Conservation (phyloP, 2,329 filamentous ascomycete genomes). For the Aspergillus persii region DNA sequence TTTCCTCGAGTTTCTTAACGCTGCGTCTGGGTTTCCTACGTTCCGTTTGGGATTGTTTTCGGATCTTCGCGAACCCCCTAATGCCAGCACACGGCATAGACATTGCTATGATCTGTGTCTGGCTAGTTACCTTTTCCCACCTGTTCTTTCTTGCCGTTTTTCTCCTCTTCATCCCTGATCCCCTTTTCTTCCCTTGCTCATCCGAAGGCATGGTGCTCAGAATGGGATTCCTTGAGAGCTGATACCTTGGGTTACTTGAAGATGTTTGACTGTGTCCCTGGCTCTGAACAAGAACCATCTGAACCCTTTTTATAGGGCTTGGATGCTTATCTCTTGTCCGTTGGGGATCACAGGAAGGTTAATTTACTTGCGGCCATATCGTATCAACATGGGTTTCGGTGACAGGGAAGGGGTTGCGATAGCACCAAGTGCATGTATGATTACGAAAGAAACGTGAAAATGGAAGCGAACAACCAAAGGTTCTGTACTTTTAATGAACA, state of each 20-base stretch:
- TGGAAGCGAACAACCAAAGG: constrained; percentile 24
- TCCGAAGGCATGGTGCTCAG: not conserved
- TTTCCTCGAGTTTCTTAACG: constrained; percentile 4
- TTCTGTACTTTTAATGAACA: constrained; percentile 18
- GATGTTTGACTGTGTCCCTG: not conserved
- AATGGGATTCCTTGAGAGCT: not conserved
- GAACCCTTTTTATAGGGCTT: not conserved
- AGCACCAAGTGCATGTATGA: constrained; percentile 31
- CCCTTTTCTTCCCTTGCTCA: constrained; percentile 4
- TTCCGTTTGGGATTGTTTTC: constrained; percentile 9
- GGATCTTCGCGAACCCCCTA: not conserved
- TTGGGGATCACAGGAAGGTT: not conserved
- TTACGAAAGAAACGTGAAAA: constrained; percentile 40
- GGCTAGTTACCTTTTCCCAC: not conserved
- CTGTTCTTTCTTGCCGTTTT: not conserved
- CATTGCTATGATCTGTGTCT: not conserved
- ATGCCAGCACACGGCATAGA: not conserved
- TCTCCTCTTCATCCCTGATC: constrained; percentile 3
- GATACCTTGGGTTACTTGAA: not conserved
- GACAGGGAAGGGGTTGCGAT: constrained; percentile 7
- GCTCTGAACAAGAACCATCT: not conserved
- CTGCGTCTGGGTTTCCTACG: constrained; percentile 4
- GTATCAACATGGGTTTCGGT: not conserved
- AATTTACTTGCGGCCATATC: not conserved
- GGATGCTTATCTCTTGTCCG: not conserved